Percentiles rank a stretch among this genome's conserved stretches.
Conservation (phyloP, 2,329 filamentous ascomycete genomes). For the Fusarium clavum region DNA sequence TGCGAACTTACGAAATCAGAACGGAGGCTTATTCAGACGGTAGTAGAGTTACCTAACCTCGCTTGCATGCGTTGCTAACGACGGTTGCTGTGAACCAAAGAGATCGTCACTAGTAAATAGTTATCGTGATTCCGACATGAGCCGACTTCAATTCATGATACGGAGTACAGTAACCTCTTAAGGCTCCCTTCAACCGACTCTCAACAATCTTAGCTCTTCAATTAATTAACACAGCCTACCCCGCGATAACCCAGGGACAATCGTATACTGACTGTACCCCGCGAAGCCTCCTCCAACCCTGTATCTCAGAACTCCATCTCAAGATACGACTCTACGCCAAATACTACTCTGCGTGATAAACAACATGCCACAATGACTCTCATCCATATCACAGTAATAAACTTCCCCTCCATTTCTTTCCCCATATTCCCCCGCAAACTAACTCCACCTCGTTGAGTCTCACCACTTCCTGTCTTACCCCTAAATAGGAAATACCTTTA, state of each 20-base stretch:
- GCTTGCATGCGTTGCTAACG: constrained; percentile 11
- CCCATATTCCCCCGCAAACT: constrained; percentile 35
- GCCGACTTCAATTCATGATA: constrained; percentile 24
- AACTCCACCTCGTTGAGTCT: constrained; percentile 24
- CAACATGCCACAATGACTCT: constrained; percentile 21
- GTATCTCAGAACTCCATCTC: background rate
- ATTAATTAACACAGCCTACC: background rate
- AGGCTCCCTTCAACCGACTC: background rate
- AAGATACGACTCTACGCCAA: background rate
- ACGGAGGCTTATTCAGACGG: constrained; percentile 18
- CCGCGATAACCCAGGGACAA: background rate
- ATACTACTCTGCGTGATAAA: constrained; percentile 18
- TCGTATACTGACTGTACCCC: background rate
- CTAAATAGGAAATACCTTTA: constrained; percentile 7
- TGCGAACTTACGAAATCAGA: constrained; percentile 1
- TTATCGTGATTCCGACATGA: constrained; percentile 13
- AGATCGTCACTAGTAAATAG: constrained; percentile 10
- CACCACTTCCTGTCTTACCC: constrained; percentile 27
- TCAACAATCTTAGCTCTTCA: background rate
- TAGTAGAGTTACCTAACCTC: background rate
- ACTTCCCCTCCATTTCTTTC: constrained; percentile 11
- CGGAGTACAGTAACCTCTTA: background rate
- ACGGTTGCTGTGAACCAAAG: background rate
- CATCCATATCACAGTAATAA: background rate
- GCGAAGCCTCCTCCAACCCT: background rate